phyloP scores from a whole-genome alignment of 257 asterid genomes.

The Haberlea rhodopensis region DNA sequence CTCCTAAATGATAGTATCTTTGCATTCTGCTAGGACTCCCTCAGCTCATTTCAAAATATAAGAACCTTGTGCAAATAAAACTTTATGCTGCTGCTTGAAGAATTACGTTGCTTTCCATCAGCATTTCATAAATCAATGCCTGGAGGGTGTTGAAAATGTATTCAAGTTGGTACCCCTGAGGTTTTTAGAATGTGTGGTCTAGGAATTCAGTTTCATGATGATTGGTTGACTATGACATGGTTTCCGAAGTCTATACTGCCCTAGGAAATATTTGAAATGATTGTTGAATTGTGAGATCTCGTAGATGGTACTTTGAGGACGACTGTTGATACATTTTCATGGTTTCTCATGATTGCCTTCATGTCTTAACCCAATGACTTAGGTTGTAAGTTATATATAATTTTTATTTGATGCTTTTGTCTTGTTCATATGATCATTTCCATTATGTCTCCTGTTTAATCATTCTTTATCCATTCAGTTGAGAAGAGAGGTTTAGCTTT shows the following conservation, averaged over 20 bases:
- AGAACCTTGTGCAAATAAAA: neutral
- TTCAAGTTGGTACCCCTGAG: neutral
- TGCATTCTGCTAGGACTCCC: neutral
- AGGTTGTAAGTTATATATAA: too few species aligned
- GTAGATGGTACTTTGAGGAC: neutral
- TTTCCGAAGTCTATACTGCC: constrained; percentile 9
- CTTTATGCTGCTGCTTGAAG: constrained; percentile 18
- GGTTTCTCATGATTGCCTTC: too few species aligned
- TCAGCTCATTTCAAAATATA: constrained; percentile 7
- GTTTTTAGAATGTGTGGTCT: constrained; percentile 3
- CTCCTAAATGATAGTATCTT: neutral
- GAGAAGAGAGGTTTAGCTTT: too few species aligned
- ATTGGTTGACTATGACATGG: constrained; percentile 11
- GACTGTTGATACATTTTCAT: too few species aligned
- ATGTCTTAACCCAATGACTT: too few species aligned
- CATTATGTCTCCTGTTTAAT: too few species aligned
- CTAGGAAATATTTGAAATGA: neutral
- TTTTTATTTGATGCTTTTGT: too few species aligned
- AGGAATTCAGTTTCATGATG: neutral
- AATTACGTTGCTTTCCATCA: constrained; percentile 1
- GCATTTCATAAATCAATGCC: neutral
- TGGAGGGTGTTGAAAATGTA: constrained; percentile 10
- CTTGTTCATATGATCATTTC: too few species aligned
- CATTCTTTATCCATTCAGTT: too few species aligned
- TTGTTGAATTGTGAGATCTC: neutral